phyloP scores from a whole-genome alignment of 495 filamentous ascomycete genomes.

The Cercophora scortea region DNA sequence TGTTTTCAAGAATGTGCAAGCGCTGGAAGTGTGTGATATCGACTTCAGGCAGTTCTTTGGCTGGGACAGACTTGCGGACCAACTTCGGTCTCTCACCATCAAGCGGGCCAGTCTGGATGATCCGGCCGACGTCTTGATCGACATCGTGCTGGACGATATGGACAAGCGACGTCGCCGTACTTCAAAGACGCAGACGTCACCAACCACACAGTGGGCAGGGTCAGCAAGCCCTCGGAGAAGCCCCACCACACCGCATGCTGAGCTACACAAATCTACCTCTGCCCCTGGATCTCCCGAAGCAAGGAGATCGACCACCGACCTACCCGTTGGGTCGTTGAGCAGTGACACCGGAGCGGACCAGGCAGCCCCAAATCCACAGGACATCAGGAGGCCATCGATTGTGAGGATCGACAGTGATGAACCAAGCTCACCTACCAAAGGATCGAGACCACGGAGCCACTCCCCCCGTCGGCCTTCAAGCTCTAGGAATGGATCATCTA shows the following conservation, averaged over 20 bases:
- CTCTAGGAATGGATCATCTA: constrained; percentile 58
- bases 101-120: constrained; percentile 85
- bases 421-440: constrained; percentile 28
- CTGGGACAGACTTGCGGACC: constrained; percentile 89
- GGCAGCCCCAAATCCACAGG: constrained; percentile 18
- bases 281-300: constrained; percentile 60
- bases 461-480: constrained; percentile 71
- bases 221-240: constrained; percentile 50
- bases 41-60: constrained; percentile 96
- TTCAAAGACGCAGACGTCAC: constrained; percentile 74
- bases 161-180: constrained; percentile 82
- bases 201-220: constrained; percentile 57
- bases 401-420: constrained; percentile 33
- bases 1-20: constrained; percentile 92
- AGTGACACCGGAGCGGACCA: constrained; percentile 34
- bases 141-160: constrained; percentile 94
- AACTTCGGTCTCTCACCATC: constrained; percentile 81
- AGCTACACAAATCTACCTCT: constrained; percentile 50
- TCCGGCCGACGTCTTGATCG: constrained; percentile 77
- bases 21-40: constrained; percentile 87
- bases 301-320: constrained; percentile 34
- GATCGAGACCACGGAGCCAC: constrained; percentile 55
- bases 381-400: constrained; percentile 33
- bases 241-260: constrained; percentile 46
- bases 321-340: constrained; percentile 37